A percentile compares a stretch with the other conserved stretches of the same genome.
phyloP scores from a whole-genome alignment of 2,329 filamentous ascomycete species.

The Orbilia ellipsospora region DNA sequence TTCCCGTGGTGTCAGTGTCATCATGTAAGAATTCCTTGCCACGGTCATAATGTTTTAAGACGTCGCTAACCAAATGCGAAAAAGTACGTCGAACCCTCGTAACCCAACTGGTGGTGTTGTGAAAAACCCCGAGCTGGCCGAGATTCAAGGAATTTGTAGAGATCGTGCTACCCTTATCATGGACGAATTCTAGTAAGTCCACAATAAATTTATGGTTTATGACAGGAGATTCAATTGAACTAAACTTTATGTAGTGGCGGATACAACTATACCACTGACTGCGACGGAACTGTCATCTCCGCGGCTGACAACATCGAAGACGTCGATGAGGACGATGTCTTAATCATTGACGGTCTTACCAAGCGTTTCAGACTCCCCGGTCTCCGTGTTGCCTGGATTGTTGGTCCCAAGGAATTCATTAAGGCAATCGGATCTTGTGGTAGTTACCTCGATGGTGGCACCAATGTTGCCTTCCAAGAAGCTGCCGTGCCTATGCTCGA shows the following conservation, averaged over 20 bases:
- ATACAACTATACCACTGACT: slow-evolving; percentile 94
- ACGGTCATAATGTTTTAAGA: neutral
- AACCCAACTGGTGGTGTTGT: slow-evolving; percentile 94
- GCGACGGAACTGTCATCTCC: slow-evolving; percentile 88
- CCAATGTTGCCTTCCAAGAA: slow-evolving; percentile 95
- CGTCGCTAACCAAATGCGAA: slow-evolving; percentile 7
- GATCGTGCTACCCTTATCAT: slow-evolving; percentile 90
- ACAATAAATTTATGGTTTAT: neutral
- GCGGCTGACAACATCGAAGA: slow-evolving; percentile 84
- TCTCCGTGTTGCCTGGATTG: slow-evolving; percentile 96
- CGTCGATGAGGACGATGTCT: slow-evolving; percentile 72
- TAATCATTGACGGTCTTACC: slow-evolving; percentile 94
- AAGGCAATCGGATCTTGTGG: slow-evolving; percentile 91
- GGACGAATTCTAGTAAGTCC: slow-evolving; percentile 87
- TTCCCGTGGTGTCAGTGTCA: slow-evolving; percentile 83
- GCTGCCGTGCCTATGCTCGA: slow-evolving; percentile 94
- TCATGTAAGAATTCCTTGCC: slow-evolving; percentile 66
- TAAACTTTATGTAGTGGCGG: slow-evolving; percentile 64
- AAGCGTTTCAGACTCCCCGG: slow-evolving; percentile 96
- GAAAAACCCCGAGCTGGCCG: slow-evolving; percentile 81
- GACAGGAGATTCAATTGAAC: neutral
- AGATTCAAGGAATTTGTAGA: slow-evolving; percentile 93
- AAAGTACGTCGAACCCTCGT: slow-evolving; percentile 85
- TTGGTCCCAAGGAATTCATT: slow-evolving; percentile 96
- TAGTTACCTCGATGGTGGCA: slow-evolving; percentile 92